Base-by-base conservation (phyloP, 306 rosid genomes). In the Styphnolobium japonicum region DNA sequence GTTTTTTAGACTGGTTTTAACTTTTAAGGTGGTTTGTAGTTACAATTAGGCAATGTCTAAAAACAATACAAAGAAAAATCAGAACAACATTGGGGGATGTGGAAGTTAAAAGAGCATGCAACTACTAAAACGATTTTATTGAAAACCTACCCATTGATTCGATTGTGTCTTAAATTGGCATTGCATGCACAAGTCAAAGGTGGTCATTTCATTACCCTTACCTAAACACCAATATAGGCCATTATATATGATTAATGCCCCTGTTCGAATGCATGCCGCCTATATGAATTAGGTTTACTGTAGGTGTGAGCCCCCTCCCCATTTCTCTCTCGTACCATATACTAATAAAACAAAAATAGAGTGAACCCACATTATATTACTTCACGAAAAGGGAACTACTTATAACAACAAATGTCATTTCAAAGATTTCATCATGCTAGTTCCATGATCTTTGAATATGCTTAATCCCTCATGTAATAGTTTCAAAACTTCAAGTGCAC, bases 131-230 rank as follows among this genome's bases (percentile, higher is more conserved):
- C 5, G 34, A 82, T 75, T 57, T 39, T 48, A 33, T 72, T 80
- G 61, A 67, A 82, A 85, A 84, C 80, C 81, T 70, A 81, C 25
- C 34, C 29, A 0, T 62, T 74, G 76, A 84, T 61, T 74, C 67
- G 16, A 75, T 75, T 1, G 60, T 48, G 69, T 52, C 74, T 18
- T 71, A 79, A 71, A 58, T 81, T 84, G 87, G 78, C 86, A 39
- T 83, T 80, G 85, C 87, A 40, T 82, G 85, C 83, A 51, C 61
- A 77, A 84, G 88, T 83, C 88, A 87, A 87, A 73, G 90, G 86
- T 12, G 46, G 69, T 77, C 62, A 71, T 81, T 82, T 86, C 70
- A 52, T 67, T 65, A 80, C 67, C 78, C 76, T 84, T 5, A 79
- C 89, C 82, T 75, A 79, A 82, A 68, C 75, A 61, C 42, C 69